These are phyloP conservation scores for Euryodendron excelsum DNA, from an alignment of 148 eudicot species.

Conservation along the genomic window DNA sequence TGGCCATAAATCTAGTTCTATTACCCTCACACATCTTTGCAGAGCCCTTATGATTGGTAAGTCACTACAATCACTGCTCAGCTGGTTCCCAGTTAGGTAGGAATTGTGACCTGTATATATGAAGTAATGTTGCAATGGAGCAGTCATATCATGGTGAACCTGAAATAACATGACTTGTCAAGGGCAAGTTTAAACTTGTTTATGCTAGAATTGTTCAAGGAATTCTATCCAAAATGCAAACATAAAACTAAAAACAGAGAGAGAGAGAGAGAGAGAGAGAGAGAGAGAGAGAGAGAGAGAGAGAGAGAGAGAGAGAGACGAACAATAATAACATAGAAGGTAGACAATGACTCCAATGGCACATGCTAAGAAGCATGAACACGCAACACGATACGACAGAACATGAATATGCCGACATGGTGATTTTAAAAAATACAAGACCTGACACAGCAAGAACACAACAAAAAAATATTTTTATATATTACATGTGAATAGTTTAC, in stretches of 20 bases:
- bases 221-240: background rate
- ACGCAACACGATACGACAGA: no score
- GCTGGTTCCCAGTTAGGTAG: slow-evolving; percentile 86
- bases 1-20: slow-evolving; percentile 97
- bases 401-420: no score
- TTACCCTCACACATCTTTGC: slow-evolving; percentile 80
- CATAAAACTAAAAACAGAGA: slow-evolving; percentile 1
- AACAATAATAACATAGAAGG: background rate
- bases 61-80: slow-evolving; percentile 91
- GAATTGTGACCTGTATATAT: slow-evolving; percentile 97
- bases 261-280: background rate
- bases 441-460: no score
- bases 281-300: no score
- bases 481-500: no score
- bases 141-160: slow-evolving; percentile 99
- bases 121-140: slow-evolving; percentile 93
- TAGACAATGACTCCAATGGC: no score
- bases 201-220: background rate
- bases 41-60: slow-evolving; percentile 87
- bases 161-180: slow-evolving; percentile 43
- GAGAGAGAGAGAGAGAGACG: no score
- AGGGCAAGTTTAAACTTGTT: slow-evolving; percentile 4
- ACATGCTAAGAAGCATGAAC: no score
- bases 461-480: no score
- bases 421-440: no score